Evolutionary conservation across 1,139 yeast species (phyloP).

Genomic region (Eremothecium gossypii): DNA sequence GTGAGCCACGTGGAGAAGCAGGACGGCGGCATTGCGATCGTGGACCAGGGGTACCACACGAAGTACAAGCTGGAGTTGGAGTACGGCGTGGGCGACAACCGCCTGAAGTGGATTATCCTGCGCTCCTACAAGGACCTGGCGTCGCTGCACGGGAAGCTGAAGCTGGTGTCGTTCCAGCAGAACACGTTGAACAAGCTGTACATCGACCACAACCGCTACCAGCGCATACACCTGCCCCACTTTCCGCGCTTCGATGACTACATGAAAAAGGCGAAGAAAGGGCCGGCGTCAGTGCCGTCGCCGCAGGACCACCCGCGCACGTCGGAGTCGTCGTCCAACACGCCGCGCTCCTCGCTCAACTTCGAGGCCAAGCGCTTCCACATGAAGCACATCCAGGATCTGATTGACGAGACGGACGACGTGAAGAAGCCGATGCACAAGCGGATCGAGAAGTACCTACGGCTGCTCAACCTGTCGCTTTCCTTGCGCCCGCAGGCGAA

Average conservation of each 20-base stretch:
- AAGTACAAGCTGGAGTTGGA: constrained; percentile 64
- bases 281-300: neutral
- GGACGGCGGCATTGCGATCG: constrained; percentile 32
- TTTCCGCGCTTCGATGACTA: constrained; percentile 26
- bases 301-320: neutral
- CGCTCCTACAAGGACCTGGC: constrained; percentile 65
- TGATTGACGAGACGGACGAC: constrained; percentile 26
- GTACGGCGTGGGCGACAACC: constrained; percentile 77
- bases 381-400: constrained; percentile 26
- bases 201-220: constrained; percentile 19
- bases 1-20: constrained; percentile 4
- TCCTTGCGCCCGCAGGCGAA: constrained; percentile 75
- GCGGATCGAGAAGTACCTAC: constrained; percentile 53
- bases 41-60: constrained; percentile 13
- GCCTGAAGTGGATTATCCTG: constrained; percentile 72
- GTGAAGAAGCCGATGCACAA: constrained; percentile 22
- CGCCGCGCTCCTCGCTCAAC: constrained; percentile 14
- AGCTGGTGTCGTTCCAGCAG: constrained; percentile 39
- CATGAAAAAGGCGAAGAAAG: constrained; percentile 6
- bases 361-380: constrained; percentile 19
- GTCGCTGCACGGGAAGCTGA: constrained; percentile 58
- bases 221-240: constrained; percentile 23
- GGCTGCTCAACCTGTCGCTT: constrained; percentile 47
- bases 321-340: constrained; percentile 1
- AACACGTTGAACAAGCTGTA: constrained; percentile 21